Evolutionary conservation across 2,329 filamentous ascomycete species (phyloP).

Genomic region (Fusarium sp.): DNA sequence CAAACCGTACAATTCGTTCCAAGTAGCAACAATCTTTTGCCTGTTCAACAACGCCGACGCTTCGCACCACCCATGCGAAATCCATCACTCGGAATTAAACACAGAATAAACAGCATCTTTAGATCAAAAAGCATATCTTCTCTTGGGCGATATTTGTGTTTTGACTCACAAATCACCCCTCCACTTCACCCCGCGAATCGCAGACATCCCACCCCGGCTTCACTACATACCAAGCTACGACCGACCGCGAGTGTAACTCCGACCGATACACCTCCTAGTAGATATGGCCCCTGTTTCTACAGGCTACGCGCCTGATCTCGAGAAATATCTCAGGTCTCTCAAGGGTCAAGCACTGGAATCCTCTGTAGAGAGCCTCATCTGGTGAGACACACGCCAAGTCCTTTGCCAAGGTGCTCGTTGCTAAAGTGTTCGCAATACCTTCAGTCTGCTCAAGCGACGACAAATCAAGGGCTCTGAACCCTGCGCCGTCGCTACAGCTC

Average conservation of each 20-base stretch:
- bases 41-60: slow-evolving; percentile 7
- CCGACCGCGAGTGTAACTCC: slow-evolving; percentile 2
- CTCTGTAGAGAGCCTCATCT: slow-evolving; percentile 83
- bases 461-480: slow-evolving; percentile 88
- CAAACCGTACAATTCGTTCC: slow-evolving; percentile 12
- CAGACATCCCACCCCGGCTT: slow-evolving; percentile 31
- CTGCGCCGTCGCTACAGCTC: slow-evolving; percentile 90
- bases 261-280: slow-evolving; percentile 3
- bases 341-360: slow-evolving; percentile 79
- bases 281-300: slow-evolving; percentile 48
- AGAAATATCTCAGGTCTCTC: slow-evolving; percentile 80
- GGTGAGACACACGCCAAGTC: slow-evolving; percentile 60
- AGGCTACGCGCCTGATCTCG: slow-evolving; percentile 72
- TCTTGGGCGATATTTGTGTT: not conserved
- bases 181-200: slow-evolving; percentile 32
- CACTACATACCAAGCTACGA: slow-evolving; percentile 18
- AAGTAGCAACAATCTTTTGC: slow-evolving; percentile 18
- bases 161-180: slow-evolving; percentile 24
- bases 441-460: slow-evolving; percentile 84
- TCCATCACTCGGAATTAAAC: not conserved
- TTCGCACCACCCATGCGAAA: not conserved
- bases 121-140: not conserved
- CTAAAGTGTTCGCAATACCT: slow-evolving; percentile 19
- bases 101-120: not conserved
- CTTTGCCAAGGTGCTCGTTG: not conserved